These are phyloP conservation scores for Extremus antarcticus DNA, from an alignment of 495 filamentous ascomycete genomes.

Conservation along the genomic window DNA sequence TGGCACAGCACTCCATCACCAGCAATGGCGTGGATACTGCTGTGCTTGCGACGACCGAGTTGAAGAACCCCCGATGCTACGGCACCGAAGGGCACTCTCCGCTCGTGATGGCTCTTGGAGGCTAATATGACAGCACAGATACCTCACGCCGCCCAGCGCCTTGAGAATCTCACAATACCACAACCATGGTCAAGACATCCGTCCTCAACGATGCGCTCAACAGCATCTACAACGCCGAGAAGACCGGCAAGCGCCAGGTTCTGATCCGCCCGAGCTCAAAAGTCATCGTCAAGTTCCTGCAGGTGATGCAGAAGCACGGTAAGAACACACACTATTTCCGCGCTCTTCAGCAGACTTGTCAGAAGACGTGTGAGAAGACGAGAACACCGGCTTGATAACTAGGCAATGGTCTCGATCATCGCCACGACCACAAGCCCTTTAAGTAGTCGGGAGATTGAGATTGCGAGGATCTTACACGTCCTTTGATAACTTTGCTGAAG, in stretches of 20 bases:
- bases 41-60: conserved; percentile 64
- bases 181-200: conserved; percentile 95
- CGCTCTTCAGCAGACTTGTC: neutral
- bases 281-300: conserved; percentile 98
- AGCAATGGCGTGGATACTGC: conserved; percentile 54
- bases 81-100: conserved; percentile 72
- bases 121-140: conserved; percentile 49
- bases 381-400: conserved; percentile 93
- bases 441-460: conserved; percentile 91
- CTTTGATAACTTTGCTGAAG: conserved; percentile 54
- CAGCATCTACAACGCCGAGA: conserved; percentile 99
- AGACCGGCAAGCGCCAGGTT: conserved; percentile 96
- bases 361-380: neutral
- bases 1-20: conserved; percentile 14
- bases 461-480: conserved; percentile 89
- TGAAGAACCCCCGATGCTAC: conserved; percentile 62
- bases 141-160: conserved; percentile 34
- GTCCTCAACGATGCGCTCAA: conserved; percentile 99
- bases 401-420: conserved; percentile 70
- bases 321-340: conserved; percentile 38
- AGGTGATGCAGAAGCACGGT: conserved; percentile 99
- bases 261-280: conserved; percentile 93
- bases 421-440: conserved; percentile 93
- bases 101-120: conserved; percentile 70
- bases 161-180: conserved; percentile 73